Evolutionary conservation across 176 grass and related monocot species (phyloP).

Genomic region (Eragrostis nindensis): DNA sequence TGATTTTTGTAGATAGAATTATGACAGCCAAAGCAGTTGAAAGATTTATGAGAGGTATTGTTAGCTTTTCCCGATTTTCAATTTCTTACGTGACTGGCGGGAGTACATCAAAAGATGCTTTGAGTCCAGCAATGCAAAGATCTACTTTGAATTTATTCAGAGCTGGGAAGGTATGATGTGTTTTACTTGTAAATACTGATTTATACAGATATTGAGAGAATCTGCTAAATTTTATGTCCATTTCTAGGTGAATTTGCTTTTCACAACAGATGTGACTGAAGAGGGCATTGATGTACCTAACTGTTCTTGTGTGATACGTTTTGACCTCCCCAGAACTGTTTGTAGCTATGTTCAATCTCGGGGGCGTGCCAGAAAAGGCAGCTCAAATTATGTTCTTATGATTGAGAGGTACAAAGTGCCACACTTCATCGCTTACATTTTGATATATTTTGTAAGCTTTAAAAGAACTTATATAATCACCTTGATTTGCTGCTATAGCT

Average conservation of each 20-base stretch:
- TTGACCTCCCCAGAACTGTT: slow-evolving; percentile 90
- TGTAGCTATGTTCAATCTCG: slow-evolving; percentile 88
- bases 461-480: background rate
- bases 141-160: slow-evolving; percentile 78
- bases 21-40: slow-evolving; percentile 85
- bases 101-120: slow-evolving; percentile 73
- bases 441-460: slow-evolving; percentile 22
- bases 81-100: slow-evolving; percentile 92
- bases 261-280: slow-evolving; percentile 97
- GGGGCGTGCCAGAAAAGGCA: slow-evolving; percentile 73
- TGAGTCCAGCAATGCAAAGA: slow-evolving; percentile 70
- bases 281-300: slow-evolving; percentile 87
- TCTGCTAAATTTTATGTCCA: slow-evolving; percentile 32
- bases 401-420: slow-evolving; percentile 70
- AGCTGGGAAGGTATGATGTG: slow-evolving; percentile 66
- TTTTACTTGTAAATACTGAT: slow-evolving; percentile 19
- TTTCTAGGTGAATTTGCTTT: slow-evolving; percentile 85
- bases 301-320: slow-evolving; percentile 93
- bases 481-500: background rate
- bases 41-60: slow-evolving; percentile 75
- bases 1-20: slow-evolving; percentile 97
- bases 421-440: slow-evolving; percentile 19
- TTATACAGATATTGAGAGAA: slow-evolving; percentile 14
- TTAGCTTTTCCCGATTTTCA: slow-evolving; percentile 71
- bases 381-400: slow-evolving; percentile 81